Evolutionary conservation across 228 moss, liverwort and hornwort species (phyloP), one percentile per base, ranked within the genome.

Genomic region (Sphagnum fallax): DNA sequence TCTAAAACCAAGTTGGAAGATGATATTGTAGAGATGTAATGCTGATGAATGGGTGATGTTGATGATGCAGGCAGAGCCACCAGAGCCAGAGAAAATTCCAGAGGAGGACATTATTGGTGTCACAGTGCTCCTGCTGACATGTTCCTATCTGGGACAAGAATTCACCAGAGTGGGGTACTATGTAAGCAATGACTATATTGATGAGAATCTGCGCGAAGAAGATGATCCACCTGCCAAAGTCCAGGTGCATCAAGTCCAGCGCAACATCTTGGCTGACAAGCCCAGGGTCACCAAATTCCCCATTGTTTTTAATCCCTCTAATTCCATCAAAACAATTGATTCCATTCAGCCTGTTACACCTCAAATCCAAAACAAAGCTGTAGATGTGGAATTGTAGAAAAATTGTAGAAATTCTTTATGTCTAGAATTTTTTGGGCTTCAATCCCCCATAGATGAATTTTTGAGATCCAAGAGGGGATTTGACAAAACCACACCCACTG

Each of bases 41-140:
- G 32, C 32, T 32, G 32, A 32, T 2, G 32, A 32, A 32, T 32
- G 8, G n/a, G 61, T 32, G 12, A 12, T 71, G 53, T 13, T 50
- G 51, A 8, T 8, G 32, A 15, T 71, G 9, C 82, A 97, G 96
- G 96, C 93, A 48, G 96, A 97, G 74, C 91, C 96, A 5, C 93
- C 96, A 0, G 89, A 91, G 49, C 88, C 86, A 6, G 89, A 89
- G 32, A 97, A 93, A 72, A 97, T 97, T 48, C 93, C 93, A 4
- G 96, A 93, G 75, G 96, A 97, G 70, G 96, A 97, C 70, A 88
- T 97, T 49, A 89, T 97, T 50, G 96, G 96, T 18, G 96, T 97
- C 16, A 97, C 96, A 55, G 93, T 97, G 65, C 78, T 97, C 62
- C 73, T 97, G 68, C 75, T 97, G 77, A 97, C 93, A 51, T 97